phyloP scores from a whole-genome alignment of 164 flowering plant species.

The Vitis riparia region DNA sequence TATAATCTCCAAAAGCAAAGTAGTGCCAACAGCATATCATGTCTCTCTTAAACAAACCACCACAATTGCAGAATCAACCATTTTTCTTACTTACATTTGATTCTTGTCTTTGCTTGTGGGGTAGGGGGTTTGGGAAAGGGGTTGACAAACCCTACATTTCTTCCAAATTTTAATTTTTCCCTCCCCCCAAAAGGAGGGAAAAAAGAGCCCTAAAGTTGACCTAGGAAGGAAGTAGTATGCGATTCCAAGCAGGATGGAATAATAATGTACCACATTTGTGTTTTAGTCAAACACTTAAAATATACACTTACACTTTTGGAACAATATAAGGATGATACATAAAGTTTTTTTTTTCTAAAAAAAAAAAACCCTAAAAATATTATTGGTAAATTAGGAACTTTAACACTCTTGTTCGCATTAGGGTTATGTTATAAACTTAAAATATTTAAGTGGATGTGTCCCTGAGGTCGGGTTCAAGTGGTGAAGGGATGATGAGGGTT shows the following conservation, averaged over 20 bases:
- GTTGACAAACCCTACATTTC: slow-evolving; percentile 33
- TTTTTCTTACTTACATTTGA: slow-evolving; percentile 9
- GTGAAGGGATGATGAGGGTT: no score
- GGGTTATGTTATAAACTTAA: no score
- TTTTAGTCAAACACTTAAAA: slow-evolving; percentile 7
- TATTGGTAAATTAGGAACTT: no score
- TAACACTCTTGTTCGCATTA: no score
- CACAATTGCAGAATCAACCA: slow-evolving; percentile 8
- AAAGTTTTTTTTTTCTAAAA: no score
- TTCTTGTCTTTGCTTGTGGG: slow-evolving; percentile 20
- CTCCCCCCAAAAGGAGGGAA: background rate
- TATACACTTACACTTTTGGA: background rate
- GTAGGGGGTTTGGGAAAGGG: slow-evolving; percentile 17
- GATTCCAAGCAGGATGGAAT: background rate
- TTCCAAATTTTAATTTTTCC: slow-evolving; percentile 3
- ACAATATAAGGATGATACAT: background rate
- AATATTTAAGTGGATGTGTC: no score
- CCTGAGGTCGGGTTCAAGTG: no score
- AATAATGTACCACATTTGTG: background rate
- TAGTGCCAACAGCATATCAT: slow-evolving; percentile 25
- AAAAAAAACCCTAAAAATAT: no score
- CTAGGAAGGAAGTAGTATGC: slow-evolving; percentile 2
- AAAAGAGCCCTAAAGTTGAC: slow-evolving; percentile 16
- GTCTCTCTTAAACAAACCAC: slow-evolving; percentile 3
- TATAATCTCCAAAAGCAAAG: background rate